Evolutionary conservation across 2,329 filamentous ascomycete genomes (phyloP).

Genomic region (Grosmannia penicillata): DNA sequence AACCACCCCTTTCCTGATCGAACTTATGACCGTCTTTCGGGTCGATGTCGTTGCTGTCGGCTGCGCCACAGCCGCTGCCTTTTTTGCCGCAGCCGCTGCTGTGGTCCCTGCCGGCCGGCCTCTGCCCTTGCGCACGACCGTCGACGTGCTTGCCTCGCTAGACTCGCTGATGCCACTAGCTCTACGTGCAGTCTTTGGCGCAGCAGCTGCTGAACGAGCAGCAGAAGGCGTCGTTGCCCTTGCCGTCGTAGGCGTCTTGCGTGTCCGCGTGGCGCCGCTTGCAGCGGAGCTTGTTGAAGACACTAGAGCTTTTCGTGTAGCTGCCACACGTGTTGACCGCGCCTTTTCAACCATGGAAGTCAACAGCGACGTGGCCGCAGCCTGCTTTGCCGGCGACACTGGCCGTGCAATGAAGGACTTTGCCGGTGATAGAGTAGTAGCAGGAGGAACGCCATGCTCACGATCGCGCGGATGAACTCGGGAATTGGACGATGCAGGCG

Average conservation of each 20-base stretch:
- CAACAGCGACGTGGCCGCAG: conserved; percentile 29
- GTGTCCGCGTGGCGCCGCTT: conserved; percentile 18
- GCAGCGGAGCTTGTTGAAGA: conserved; percentile 26
- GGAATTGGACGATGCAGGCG: conserved; percentile 71
- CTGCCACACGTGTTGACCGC: conserved; percentile 34
- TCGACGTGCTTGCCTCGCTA: conserved; percentile 49
- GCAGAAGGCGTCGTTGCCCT: conserved; percentile 17
- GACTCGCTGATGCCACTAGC: conserved; percentile 46
- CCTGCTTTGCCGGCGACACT: conserved; percentile 47
- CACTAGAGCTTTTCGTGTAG: conserved; percentile 28
- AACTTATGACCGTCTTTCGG: conserved; percentile 39
- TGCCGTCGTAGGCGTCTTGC: conserved; percentile 16
- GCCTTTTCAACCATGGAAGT: conserved; percentile 47
- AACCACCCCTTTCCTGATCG: conserved; percentile 36
- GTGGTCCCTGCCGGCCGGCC: conserved; percentile 10
- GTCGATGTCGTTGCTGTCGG: conserved; percentile 21
- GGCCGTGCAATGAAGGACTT: conserved; percentile 45
- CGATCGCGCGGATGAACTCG: conserved; percentile 44
- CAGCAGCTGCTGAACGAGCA: conserved; percentile 13
- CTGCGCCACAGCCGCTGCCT: conserved; percentile 18
- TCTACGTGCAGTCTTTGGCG: conserved; percentile 31
- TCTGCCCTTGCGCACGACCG: conserved; percentile 42
- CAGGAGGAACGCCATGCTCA: conserved; percentile 12
- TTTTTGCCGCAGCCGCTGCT: conserved; percentile 19
- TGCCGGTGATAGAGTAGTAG: conserved; percentile 29